Evolutionary conservation across 352 stramenopile species (phyloP).

Genomic region (Globisporangium cederbergense): DNA sequence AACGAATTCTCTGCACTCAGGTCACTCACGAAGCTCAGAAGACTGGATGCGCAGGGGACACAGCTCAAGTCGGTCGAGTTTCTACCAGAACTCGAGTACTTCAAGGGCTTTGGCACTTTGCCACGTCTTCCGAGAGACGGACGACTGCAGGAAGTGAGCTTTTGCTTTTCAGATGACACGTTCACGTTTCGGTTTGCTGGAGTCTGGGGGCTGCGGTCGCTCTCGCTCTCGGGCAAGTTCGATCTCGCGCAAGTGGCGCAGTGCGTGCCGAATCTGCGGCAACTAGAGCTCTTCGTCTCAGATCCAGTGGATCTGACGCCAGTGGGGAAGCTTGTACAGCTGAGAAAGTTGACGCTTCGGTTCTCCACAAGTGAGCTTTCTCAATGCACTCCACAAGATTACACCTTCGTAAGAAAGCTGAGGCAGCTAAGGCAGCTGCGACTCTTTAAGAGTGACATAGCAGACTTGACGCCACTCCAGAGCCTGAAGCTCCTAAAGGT

Average conservation of each 20-base stretch:
- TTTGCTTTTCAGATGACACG: conserved; percentile 2
- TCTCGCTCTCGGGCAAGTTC: conserved; percentile 3
- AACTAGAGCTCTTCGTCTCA: conserved; percentile 1
- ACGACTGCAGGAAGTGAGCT: conserved; percentile 5
- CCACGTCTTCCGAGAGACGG: background rate
- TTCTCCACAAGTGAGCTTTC: background rate
- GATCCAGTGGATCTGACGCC: background rate
- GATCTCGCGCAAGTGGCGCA: background rate
- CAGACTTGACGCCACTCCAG: background rate
- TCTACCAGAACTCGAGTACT: conserved; percentile 2
- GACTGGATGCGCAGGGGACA: conserved; percentile 3
- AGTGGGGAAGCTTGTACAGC: background rate
- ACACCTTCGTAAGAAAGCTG: background rate
- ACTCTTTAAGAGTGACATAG: background rate
- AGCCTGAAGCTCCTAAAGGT: background rate
- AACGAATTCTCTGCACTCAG: background rate
- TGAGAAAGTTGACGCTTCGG: background rate
- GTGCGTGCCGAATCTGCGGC: conserved; percentile 3
- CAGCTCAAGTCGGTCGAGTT: conserved; percentile 9
- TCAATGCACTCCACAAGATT: background rate
- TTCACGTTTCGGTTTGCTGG: conserved; percentile 3
- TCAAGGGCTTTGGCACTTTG: conserved; percentile 4
- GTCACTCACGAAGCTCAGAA: background rate
- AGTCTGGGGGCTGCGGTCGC: background rate
- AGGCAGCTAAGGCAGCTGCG: background rate